phyloP scores from a whole-genome alignment of 768 basidiomycete species.

The Multifurca ochricompacta region DNA sequence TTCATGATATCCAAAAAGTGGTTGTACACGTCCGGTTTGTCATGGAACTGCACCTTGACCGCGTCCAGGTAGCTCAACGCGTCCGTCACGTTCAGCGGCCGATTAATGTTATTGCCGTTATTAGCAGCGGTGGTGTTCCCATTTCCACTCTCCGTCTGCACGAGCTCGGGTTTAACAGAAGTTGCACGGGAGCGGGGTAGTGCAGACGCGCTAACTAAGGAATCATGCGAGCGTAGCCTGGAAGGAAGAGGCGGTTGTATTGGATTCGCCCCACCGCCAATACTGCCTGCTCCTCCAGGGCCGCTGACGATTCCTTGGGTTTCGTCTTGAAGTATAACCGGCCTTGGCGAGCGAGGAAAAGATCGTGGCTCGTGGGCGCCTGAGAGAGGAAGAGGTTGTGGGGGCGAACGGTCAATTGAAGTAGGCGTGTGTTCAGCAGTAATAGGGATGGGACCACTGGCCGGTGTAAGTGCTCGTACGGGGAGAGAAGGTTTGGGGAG shows the following conservation, averaged over 20 bases:
- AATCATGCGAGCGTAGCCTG: constrained; percentile 14
- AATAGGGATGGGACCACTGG: neutral
- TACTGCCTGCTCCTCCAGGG: neutral
- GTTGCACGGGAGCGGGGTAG: constrained; percentile 15
- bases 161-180: constrained; percentile 11
- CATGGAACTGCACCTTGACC: constrained; percentile 85
- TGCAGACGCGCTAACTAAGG: constrained; percentile 4
- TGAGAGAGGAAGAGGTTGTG: constrained; percentile 4
- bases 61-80: constrained; percentile 91
- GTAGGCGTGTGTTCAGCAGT: neutral
- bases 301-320: neutral
- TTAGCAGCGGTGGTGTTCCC: neutral
- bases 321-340: neutral
- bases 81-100: constrained; percentile 87
- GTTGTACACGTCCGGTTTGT: constrained; percentile 92
- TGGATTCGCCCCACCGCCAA: neutral
- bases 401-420: constrained; percentile 6
- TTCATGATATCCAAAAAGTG: constrained; percentile 97
- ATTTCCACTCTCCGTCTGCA: neutral
- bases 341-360: constrained; percentile 8
- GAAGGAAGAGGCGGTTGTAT: neutral
- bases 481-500: constrained; percentile 12
- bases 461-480: neutral
- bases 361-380: constrained; percentile 8
- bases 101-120: constrained; percentile 27